Base-by-base conservation (phyloP, 305 asterid genomes). In the Fraxinus baroniana region DNA sequence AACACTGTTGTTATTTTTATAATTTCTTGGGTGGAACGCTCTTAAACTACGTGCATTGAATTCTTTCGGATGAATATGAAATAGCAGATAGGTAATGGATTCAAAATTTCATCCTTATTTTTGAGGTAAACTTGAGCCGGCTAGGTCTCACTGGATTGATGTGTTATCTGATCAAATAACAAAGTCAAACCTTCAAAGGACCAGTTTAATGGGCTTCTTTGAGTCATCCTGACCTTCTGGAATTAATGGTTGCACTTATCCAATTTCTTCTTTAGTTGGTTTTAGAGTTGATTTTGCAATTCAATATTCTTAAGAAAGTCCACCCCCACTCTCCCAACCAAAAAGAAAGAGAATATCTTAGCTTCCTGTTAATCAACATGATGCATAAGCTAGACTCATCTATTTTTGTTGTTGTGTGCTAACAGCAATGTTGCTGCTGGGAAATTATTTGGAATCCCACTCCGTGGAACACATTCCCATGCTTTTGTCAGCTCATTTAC, bases 381-480 rank as follows among this genome's bases (percentile, higher is more conserved):
- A 74, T 52, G 70, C 70, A 60, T 41, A 33, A 13, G 12, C 41
- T 35, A 37, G 28, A 55, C 82, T 78, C 80, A 81, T 80, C 80
- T 74, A 12, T 84, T 52, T 79, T 82, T 55, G 60, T 77, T 68
- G 26, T 57, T 82, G 46, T 83, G 64, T 81, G 60, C 35, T 84
- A 76, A 87, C 97, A 97, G 98, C 90, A 97, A 97, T 87, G 98
- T 94, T 78, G 98, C 98, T 83, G 98, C 99, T 85, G 99, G 98
- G 77, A 93, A 89, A 87, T 87, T 97, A 87, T 97, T 97, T 87
- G 99, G 98, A 84, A 97, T 97, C 79, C 99, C 99, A 79, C 98
- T 97, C 49, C 96, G 99, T 35, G 99, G 99, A 86, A 97, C 99
- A 55, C 98, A 97, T 88, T 97, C 99, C 75, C 99, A 97, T 89